Evolutionary conservation across 1,139 yeast genomes (phyloP), one percentile per base, ranked within the genome.

Genomic region (Cylindricascospora bacillispora): DNA sequence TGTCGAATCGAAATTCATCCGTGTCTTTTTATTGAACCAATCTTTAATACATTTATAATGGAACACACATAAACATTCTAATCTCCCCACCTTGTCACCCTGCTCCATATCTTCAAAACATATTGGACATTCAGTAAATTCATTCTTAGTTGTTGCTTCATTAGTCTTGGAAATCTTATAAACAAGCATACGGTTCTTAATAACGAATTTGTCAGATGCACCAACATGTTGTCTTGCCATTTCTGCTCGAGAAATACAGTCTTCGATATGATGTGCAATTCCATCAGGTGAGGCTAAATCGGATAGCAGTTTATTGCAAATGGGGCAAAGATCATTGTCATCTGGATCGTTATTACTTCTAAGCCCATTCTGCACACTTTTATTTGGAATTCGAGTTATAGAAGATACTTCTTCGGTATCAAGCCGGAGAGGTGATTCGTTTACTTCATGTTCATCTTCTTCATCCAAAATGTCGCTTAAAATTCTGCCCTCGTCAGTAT

Each of bases 1-100:
- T 9, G 3, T 32, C 26, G 4, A 24, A 15, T 3, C 28, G 30
- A 22, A 39, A 39, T 20, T 27, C 27, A 43, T 41, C 17, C 46
- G 76, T 0, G 94, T 92, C 52, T 80, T 83, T 56, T 77, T 72
- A 38, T 72, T 67, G 48, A 86, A 82, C 98, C 98, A 89, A 40
- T 73, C 77, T 52, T 78, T 73, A 42, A 89, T 89, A 54, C 98
- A 89, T 40, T 67, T 62, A 51, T 85, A 83, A 52, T 92, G 99
- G 53, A 82, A 92, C 26, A 86, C 81, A 52, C 99, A 92, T 15
- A 92, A 64, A 53, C 98, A 92, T 53, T 89, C 98, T 33, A 92
- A 59, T 23, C 99, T 61, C 0, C 94, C 97, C 11, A 92, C 92
- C 45, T 76, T 77, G 35, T 85, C 92, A 3, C 94, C 95, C 0